Conservation (phyloP, 1,284 basidiomycete species). For the Ceratobasidium sp. region DNA sequence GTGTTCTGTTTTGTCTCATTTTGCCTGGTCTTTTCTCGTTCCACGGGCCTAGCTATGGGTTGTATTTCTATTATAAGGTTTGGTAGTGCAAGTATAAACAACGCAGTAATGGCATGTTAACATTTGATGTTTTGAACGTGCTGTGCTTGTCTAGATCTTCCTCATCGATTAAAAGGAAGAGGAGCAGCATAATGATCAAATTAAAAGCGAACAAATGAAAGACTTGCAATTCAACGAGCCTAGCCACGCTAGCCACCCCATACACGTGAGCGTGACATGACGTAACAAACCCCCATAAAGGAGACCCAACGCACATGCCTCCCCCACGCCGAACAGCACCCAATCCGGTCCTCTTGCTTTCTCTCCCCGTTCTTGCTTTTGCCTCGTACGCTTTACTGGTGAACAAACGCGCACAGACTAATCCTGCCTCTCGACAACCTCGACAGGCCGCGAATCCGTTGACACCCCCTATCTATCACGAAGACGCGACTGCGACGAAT, state of each 20-base stretch:
- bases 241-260: conserved; percentile 29
- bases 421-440: conserved; percentile 73
- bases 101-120: no score
- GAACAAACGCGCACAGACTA: conserved; percentile 67
- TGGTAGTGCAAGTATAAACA: no score
- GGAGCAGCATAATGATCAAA: no score
- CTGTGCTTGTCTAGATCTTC: no score
- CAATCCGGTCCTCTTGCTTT: conserved; percentile 73
- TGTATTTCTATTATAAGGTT: no score
- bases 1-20: no score
- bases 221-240: no score
- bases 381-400: conserved; percentile 69
- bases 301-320: conserved; percentile 22
- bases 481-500: conserved; percentile 14
- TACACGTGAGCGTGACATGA: conserved; percentile 36
- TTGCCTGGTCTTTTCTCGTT: no score
- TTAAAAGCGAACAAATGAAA: no score
- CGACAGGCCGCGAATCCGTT: conserved; percentile 75
- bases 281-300: conserved; percentile 18
- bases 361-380: conserved; percentile 69
- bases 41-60: no score
- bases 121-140: no score
- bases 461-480: conserved; percentile 69
- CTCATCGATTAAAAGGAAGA: no score
- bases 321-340: conserved; percentile 69